A percentile compares a stretch with the other conserved stretches of the same genome.
Conservation (phyloP, 192 early-diverging fungal species). For the Mortierella alpina region DNA sequence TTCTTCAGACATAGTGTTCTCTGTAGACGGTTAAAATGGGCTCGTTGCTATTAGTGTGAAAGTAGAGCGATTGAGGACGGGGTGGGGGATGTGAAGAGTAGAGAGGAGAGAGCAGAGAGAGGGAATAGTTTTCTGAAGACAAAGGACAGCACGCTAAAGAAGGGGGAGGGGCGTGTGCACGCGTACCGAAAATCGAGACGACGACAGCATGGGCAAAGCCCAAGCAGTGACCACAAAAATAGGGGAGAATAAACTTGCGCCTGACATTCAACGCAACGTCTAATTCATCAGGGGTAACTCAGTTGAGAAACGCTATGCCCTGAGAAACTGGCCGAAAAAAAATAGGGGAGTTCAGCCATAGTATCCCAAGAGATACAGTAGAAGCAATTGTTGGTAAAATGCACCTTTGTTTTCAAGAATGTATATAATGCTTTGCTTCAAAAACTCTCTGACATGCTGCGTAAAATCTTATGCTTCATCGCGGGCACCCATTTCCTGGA, state of each 20-base stretch:
- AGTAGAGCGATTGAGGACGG: neutral
- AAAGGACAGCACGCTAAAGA: no score
- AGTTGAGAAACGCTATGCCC: no score
- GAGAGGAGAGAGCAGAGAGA: neutral
- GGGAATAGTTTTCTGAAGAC: neutral
- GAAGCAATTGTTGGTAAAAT: neutral
- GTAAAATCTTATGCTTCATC: slow-evolving; percentile 20
- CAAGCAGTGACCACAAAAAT: no score
- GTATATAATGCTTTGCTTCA: neutral
- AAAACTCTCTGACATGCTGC: neutral
- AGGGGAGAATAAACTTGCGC: neutral
- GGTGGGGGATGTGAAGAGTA: neutral
- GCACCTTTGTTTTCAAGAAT: neutral
- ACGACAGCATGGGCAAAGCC: no score
- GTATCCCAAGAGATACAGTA: no score
- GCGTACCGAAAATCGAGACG: no score
- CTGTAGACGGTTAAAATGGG: neutral
- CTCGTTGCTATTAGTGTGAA: neutral
- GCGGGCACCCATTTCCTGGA: slow-evolving; percentile 46
- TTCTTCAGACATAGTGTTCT: slow-evolving; percentile 15
- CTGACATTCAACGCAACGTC: neutral
- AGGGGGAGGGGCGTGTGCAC: no score
- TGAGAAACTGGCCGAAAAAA: no score
- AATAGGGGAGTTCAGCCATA: no score
- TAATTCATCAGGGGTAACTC: no score